phyloP scores from a whole-genome alignment of 1,284 basidiomycete species.

The Cutaneotrichosporon cyanovorans region DNA sequence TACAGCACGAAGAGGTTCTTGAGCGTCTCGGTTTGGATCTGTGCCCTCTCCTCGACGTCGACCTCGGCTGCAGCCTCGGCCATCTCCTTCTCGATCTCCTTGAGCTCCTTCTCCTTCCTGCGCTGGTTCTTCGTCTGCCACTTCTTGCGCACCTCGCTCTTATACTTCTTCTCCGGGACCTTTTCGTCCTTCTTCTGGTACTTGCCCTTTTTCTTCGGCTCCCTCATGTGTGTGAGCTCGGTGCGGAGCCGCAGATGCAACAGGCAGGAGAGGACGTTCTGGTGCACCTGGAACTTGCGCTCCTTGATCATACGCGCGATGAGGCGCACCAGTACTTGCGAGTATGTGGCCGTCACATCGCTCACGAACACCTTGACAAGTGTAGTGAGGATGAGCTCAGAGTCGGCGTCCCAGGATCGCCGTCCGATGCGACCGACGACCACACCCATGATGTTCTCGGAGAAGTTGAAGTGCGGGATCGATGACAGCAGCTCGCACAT shows the following conservation, averaged over 20 bases:
- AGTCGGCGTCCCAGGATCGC: conserved; percentile 79
- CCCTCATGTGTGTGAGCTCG: conserved; percentile 58
- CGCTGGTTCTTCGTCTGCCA: conserved; percentile 80
- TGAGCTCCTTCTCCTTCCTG: conserved; percentile 70
- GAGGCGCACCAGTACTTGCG: conserved; percentile 81
- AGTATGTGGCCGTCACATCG: conserved; percentile 70
- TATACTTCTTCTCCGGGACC: conserved; percentile 49
- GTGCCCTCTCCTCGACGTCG: conserved; percentile 80
- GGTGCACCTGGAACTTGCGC: conserved; percentile 79
- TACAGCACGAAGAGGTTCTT: conserved; percentile 97
- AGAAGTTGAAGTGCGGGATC: conserved; percentile 95
- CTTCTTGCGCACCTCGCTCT: conserved; percentile 58
- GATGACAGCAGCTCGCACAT: conserved; percentile 78
- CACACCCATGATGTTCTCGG: conserved; percentile 81
- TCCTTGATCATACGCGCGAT: conserved; percentile 97
- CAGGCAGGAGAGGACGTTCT: conserved; percentile 77
- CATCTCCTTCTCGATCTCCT: conserved; percentile 80
- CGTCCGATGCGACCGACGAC: conserved; percentile 77
- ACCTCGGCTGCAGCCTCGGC: conserved; percentile 90
- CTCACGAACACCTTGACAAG: conserved; percentile 71
- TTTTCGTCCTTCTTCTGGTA: conserved; percentile 54
- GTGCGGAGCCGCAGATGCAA: conserved; percentile 78
- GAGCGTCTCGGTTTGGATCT: conserved; percentile 92
- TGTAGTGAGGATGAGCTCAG: conserved; percentile 71
- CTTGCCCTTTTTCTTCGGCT: conserved; percentile 46